phyloP scores from a whole-genome alignment of 1,139 yeast species.

The Debaryomyces udenii region DNA sequence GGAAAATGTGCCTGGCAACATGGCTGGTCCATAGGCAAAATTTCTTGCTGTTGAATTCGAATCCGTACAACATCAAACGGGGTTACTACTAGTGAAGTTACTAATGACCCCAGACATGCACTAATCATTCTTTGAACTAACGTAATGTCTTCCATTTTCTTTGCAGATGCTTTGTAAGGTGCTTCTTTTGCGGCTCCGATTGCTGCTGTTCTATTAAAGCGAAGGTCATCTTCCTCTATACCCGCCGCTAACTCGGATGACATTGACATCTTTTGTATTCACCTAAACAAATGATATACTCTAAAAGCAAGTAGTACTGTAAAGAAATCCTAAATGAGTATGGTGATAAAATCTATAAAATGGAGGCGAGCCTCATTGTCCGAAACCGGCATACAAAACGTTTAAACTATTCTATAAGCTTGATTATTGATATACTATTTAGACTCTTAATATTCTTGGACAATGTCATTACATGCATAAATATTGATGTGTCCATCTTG shows the following conservation, averaged over 20 bases:
- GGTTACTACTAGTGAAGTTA: constrained; percentile 83
- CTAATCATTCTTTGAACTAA: constrained; percentile 75
- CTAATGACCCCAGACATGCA: constrained; percentile 88
- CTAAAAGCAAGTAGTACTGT: no score
- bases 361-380: neutral
- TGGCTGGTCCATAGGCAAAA: constrained; percentile 42
- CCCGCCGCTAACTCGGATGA: constrained; percentile 44
- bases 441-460: constrained; percentile 36
- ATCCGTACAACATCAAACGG: constrained; percentile 95
- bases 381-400: constrained; percentile 1
- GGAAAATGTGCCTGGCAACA: constrained; percentile 31
- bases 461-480: constrained; percentile 49
- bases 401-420: neutral
- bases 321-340: no score
- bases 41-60: constrained; percentile 85
- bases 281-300: no score
- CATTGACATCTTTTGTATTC: constrained; percentile 29
- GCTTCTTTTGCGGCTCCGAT: constrained; percentile 3
- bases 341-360: no score
- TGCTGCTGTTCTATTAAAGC: constrained; percentile 7
- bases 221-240: constrained; percentile 32
- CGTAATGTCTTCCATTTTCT: constrained; percentile 36
- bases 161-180: neutral
- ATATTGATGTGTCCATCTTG: constrained; percentile 78
- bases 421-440: neutral